Base-by-base conservation (phyloP, 768 basidiomycete species). In the Auriscalpium orientale region DNA sequence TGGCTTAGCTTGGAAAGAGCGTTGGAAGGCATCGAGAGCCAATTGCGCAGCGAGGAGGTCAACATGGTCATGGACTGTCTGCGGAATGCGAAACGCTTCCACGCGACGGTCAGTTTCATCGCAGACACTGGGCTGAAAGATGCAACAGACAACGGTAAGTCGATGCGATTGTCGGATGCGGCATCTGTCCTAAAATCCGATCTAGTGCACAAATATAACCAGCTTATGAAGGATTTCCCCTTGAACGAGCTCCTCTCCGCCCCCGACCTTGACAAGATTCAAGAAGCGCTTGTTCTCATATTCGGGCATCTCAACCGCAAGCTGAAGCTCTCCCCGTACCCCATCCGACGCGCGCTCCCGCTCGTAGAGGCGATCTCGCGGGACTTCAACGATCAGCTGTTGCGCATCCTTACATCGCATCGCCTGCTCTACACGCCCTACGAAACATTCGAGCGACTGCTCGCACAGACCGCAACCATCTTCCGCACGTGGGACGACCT, bases 201-300 rank as follows among this genome's bases (percentile, higher is more conserved):
- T 48, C 7, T 62, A 91, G 95, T 98, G 11, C 93, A 95, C 77
- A 98, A 97, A 70, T 95, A 98, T 76, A 98, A 99, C 66, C 87
- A 91, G 59, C 79, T 98, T 55, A 98, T 99, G 97, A 97, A 95
- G 72, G 97, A 99, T 67, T 98, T 98, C 64, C 97, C 97, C 0
- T 77, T 99, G 33, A 97, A 99, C 68, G 95, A 98, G 66, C 83
- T 98, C 18, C 80, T 99, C 28, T 92, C 95, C 9, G 93, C 97
- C 1, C 97, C 97, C 2, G 97, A 98, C 69, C 82, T 98, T 1
- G 89, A 90, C 68, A 97, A 95, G 74, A 87, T 98, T 38, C 88
- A 95, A 67, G 93, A 97, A 70, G 85, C 91, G 4, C 76, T 98
- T 12, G 72, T 80, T 0, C 79, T 88, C 56, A 95, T 98, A 67